Evolutionary conservation across 2,329 filamentous ascomycete species (phyloP).

Genomic region (Thielaviopsis musarum): DNA sequence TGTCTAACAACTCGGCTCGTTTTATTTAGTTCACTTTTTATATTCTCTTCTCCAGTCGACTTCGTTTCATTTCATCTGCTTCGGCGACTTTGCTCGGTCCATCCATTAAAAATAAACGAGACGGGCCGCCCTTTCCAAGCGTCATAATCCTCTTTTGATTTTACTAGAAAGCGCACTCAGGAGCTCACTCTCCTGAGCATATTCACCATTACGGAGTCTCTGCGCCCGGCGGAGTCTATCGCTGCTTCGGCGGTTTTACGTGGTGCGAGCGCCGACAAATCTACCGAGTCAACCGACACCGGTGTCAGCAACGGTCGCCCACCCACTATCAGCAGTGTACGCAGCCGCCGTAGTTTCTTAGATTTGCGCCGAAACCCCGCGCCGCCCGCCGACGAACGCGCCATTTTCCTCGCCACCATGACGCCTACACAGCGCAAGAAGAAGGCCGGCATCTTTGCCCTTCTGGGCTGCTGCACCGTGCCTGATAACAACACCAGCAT

Average conservation of each 20-base stretch:
- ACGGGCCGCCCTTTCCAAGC: not conserved
- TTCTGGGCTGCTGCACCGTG: slow-evolving; percentile 51
- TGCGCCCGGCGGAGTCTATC: slow-evolving; percentile 11
- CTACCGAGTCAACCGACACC: slow-evolving; percentile 9
- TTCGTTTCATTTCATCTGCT: not conserved
- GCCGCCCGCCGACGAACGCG: slow-evolving; percentile 8
- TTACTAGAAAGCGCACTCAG: slow-evolving; percentile 4
- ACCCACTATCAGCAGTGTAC: slow-evolving; percentile 10
- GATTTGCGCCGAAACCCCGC: slow-evolving; percentile 16
- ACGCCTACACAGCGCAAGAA: slow-evolving; percentile 36
- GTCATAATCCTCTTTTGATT: not conserved
- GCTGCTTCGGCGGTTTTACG: slow-evolving; percentile 12
- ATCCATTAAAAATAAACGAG: not conserved
- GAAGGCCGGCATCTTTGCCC: slow-evolving; percentile 36
- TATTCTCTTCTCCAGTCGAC: not conserved
- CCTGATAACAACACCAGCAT: slow-evolving; percentile 41
- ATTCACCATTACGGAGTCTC: slow-evolving; percentile 12
- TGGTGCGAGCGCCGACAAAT: slow-evolving; percentile 11
- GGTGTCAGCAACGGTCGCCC: slow-evolving; percentile 7
- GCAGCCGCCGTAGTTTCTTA: slow-evolving; percentile 10
- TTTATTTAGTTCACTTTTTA: not conserved
- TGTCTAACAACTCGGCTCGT: not conserved
- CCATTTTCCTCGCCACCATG: slow-evolving; percentile 12
- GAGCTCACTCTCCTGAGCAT: slow-evolving; percentile 11
- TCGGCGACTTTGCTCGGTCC: not conserved